Percentiles rank a stretch among this genome's conserved stretches.
These are phyloP conservation scores for Torulaspora quercuum DNA, from an alignment of 805 yeast genomes.

Conservation along the genomic window DNA sequence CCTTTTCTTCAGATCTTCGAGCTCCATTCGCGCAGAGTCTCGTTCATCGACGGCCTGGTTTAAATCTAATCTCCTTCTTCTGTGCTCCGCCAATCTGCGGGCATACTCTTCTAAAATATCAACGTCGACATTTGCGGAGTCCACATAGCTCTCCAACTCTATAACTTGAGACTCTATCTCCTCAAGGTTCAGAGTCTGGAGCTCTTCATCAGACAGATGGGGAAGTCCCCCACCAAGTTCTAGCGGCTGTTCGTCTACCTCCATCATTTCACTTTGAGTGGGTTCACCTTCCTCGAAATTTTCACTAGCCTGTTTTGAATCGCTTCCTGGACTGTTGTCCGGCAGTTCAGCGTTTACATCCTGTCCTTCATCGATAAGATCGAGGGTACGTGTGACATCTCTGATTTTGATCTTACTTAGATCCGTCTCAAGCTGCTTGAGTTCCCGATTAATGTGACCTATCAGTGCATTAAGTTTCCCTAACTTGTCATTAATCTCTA, in stretches of 20 bases:
- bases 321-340: neutral
- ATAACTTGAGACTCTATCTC: conserved; percentile 50
- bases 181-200: conserved; percentile 47
- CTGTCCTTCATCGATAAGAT: conserved; percentile 18
- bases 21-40: conserved; percentile 56
- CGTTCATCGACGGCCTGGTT: conserved; percentile 63
- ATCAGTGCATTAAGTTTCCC: conserved; percentile 50
- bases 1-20: conserved; percentile 67
- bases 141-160: conserved; percentile 52
- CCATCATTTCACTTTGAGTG: conserved; percentile 17
- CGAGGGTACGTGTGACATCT: conserved; percentile 44
- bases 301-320: neutral
- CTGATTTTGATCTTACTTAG: conserved; percentile 47
- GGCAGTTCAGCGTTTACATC: neutral
- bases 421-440: conserved; percentile 39
- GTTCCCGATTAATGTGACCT: conserved; percentile 40
- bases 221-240: conserved; percentile 36
- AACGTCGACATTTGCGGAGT: conserved; percentile 59
- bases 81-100: conserved; percentile 59
- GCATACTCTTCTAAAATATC: conserved; percentile 78
- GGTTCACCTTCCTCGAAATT: neutral
- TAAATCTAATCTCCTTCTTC: conserved; percentile 59
- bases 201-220: conserved; percentile 49
- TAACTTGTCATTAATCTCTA: conserved; percentile 60
- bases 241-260: conserved; percentile 32